Evolutionary conservation across 2,329 filamentous ascomycete genomes (phyloP), one percentile per base, ranked within the genome.

Genomic region (Fusarium nisikadoi): DNA sequence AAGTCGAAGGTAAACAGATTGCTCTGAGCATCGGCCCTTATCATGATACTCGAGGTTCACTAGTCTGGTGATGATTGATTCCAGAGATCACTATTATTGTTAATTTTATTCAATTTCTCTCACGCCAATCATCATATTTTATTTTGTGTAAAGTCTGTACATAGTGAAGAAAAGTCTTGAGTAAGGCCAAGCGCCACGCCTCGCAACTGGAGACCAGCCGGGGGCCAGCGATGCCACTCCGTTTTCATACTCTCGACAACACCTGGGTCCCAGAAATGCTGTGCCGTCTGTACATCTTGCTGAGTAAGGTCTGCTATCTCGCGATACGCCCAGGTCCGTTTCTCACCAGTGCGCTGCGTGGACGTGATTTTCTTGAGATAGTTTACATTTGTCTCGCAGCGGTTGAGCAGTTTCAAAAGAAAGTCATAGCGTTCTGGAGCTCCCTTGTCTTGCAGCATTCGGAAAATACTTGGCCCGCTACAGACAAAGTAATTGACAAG

Each of bases 1-100:
- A 9, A 20, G 43, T n/a, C 4, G 7, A 3, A 20, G 19, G 9
- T 5, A 11, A 0, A 9, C 9, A n/a, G 0, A 2, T 2, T 36
- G 35, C 17, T 36, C 35, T 19, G 17, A 11, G 8, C 35, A 17
- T 36, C 9, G 19, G 35, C 35, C 16, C 35, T 36, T 36, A 10
- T 19, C 17, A 9, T n/a, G 8, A n/a, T n/a, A 1, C 9, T 8
- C 5, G 1, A 8, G 10, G 1, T 9, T n/a, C 17, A 8, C 12
- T 1, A 47, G 29, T 17, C 5, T 16, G 2, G 20, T 6, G 16
- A 31, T 9, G 2, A 9, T 6, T 3, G 20, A 17, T 6, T 4
- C 8, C 8, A 47, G 13, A 5, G n/a, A 11, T 4, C 9, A 23
- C 7, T 9, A 29, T 19, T 33, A 23, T 5, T 19, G 19, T 29